Conservation (phyloP, 441 rosid species). For the Viola pubescens region DNA sequence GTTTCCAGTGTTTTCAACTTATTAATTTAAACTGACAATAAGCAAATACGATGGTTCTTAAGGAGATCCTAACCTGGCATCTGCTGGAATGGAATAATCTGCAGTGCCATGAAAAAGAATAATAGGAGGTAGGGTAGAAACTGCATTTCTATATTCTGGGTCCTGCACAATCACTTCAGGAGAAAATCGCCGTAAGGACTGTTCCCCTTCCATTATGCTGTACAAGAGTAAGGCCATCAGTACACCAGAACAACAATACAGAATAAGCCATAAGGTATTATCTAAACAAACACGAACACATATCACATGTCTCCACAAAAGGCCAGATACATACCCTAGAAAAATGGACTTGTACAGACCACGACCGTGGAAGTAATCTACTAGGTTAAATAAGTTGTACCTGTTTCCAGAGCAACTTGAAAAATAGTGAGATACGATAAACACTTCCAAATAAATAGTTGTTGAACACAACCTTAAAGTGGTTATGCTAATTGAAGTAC, state of each 20-base stretch:
- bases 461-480: neutral
- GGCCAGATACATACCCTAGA: slow-evolving; percentile 22
- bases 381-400: slow-evolving; percentile 74
- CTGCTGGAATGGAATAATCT: slow-evolving; percentile 87
- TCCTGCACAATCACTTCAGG: slow-evolving; percentile 75
- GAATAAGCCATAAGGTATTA: neutral
- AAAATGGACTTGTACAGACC: slow-evolving; percentile 81
- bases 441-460: neutral
- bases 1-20: too few relatives aligned
- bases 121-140: slow-evolving; percentile 67
- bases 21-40: neutral
- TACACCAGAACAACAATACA: neutral
- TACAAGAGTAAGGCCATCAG: slow-evolving; percentile 15
- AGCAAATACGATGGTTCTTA: neutral
- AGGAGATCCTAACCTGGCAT: slow-evolving; percentile 61
- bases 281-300: neutral
- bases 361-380: slow-evolving; percentile 76
- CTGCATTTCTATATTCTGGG: slow-evolving; percentile 41
- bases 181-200: slow-evolving; percentile 63
- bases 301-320: neutral
- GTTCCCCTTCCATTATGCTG: slow-evolving; percentile 97
- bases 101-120: slow-evolving; percentile 84
- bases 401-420: slow-evolving; percentile 31
- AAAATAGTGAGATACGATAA: neutral
- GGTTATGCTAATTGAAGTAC: neutral